Evolutionary conservation across 169 alveolate species (phyloP).

Genomic region (Plasmodium gaboni): DNA sequence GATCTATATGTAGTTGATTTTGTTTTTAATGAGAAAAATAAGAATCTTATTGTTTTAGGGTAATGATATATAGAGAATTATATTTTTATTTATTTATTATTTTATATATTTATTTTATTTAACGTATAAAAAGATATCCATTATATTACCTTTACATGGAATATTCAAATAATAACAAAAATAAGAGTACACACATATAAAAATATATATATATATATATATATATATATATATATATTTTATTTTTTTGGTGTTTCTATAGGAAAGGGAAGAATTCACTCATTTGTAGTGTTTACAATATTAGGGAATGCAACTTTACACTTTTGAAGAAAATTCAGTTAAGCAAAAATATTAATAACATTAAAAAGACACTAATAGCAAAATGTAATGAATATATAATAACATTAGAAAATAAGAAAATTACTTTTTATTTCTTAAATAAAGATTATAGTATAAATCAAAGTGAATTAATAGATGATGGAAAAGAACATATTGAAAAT

Average conservation of each 20-base stretch:
- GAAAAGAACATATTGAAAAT: constrained; percentile 36
- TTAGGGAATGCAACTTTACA: constrained; percentile 21
- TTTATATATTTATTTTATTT: no score
- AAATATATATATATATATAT: no score
- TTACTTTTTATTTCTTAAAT: constrained; percentile 39
- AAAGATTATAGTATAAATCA: constrained; percentile 37
- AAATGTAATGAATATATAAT: constrained; percentile 39
- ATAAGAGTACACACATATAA: no score
- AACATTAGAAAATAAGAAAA: constrained; percentile 59
- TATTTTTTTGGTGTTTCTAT: not conserved
- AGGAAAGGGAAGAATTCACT: constrained; percentile 57
- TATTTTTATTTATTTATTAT: no score
- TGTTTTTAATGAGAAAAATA: constrained; percentile 44
- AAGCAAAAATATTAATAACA: constrained; percentile 46
- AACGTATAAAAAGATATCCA: no score
- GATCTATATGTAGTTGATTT: constrained; percentile 42
- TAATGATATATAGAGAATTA: not conserved
- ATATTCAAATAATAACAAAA: no score
- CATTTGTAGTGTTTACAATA: constrained; percentile 41
- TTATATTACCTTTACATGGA: no score
- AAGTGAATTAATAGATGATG: constrained; percentile 35
- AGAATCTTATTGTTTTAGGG: constrained; percentile 58
- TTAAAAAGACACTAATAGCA: constrained; percentile 46
- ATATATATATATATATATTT: no score
- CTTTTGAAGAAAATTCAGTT: constrained; percentile 40